Conservation (phyloP, 2,329 filamentous ascomycete genomes). For the Fonsecaea multimorphosa region DNA sequence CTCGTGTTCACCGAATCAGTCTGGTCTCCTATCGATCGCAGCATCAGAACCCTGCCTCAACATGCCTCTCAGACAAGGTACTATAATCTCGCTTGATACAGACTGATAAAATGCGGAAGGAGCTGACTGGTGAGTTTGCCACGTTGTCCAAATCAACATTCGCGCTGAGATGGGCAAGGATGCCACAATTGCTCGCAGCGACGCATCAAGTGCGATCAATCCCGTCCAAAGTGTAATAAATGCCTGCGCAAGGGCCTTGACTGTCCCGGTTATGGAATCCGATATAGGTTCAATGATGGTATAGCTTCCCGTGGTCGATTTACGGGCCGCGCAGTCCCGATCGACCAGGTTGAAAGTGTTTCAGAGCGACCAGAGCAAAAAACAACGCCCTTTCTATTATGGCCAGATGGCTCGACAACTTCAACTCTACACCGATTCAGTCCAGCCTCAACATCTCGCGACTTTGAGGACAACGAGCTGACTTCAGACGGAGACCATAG, state of each 20-base stretch:
- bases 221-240: constrained; percentile 44
- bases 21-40: background rate
- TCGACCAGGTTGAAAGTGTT: background rate
- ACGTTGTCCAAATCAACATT: background rate
- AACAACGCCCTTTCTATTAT: constrained; percentile 1
- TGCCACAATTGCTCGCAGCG: constrained; percentile 48
- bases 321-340: constrained; percentile 27
- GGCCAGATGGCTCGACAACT: background rate
- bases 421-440: background rate
- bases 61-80: background rate
- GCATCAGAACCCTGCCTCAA: background rate
- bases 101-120: constrained; percentile 15
- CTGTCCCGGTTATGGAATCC: constrained; percentile 43
- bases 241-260: constrained; percentile 43
- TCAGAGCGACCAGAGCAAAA: background rate
- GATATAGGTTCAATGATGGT: constrained; percentile 42
- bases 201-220: constrained; percentile 47
- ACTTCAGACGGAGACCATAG: background rate
- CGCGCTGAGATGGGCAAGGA: constrained; percentile 35
- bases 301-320: constrained; percentile 36
- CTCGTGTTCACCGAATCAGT: too few species aligned
- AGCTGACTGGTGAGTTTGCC: constrained; percentile 5
- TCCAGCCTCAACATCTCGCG: background rate
- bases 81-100: background rate
- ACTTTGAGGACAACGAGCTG: background rate